phyloP scores from a whole-genome alignment of 306 rosid genomes.

The Cucurbita argyrosperma region DNA sequence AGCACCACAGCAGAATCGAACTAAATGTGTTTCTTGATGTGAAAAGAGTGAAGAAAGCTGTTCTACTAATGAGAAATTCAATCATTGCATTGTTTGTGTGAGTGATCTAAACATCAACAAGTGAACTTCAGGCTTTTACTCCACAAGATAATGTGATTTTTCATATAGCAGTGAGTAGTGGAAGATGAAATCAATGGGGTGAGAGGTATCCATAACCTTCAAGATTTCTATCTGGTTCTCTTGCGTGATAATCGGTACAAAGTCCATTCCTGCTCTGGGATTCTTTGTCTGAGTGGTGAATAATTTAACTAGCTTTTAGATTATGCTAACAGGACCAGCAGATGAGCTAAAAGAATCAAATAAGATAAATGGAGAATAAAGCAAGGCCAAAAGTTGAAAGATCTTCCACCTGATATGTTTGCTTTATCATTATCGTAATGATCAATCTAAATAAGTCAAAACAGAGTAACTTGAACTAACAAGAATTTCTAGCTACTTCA shows the following conservation, averaged over 20 bases:
- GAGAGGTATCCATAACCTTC: not conserved
- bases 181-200: not conserved
- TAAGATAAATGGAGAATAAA: constrained; percentile 3
- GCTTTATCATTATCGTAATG: not conserved
- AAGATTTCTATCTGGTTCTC: not conserved
- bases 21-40: not conserved
- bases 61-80: not conserved
- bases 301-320: not conserved
- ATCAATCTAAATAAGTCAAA: not conserved
- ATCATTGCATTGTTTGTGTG: not conserved
- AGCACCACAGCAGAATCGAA: not conserved
- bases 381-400: not conserved
- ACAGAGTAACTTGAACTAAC: too few species aligned
- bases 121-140: not conserved
- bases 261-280: not conserved
- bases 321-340: not conserved
- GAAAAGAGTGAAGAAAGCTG: not conserved
- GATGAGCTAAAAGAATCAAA: not conserved
- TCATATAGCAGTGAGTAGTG: not conserved
- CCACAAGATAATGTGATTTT: not conserved
- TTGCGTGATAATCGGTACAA: not conserved
- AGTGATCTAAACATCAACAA: not conserved
- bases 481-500: not conserved
- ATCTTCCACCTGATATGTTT: constrained; percentile 5
- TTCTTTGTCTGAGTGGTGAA: not conserved